A percentile compares a stretch with the other conserved stretches of the same genome.
These are phyloP conservation scores for Yarrowia bubula DNA, from an alignment of 805 yeast species.

Conservation along the genomic window DNA sequence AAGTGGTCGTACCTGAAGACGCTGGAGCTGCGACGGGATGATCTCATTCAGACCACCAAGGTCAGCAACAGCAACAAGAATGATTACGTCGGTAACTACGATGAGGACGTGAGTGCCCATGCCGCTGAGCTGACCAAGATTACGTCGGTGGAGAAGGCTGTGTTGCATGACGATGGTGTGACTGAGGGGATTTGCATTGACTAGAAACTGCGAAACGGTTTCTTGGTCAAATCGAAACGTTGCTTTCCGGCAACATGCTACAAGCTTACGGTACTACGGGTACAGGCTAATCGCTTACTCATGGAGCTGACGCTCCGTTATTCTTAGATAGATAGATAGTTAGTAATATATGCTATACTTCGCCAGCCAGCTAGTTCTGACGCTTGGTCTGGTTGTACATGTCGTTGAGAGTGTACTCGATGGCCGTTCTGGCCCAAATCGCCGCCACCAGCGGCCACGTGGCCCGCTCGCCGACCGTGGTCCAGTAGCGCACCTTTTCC, in stretches of 20 bases:
- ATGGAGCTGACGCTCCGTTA: too few species aligned
- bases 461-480: slow-evolving; percentile 82
- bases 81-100: slow-evolving; percentile 48
- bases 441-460: slow-evolving; percentile 90
- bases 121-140: slow-evolving; percentile 13
- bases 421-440: slow-evolving; percentile 81
- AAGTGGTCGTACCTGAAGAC: slow-evolving; percentile 34
- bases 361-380: slow-evolving; percentile 28
- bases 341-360: slow-evolving; percentile 19
- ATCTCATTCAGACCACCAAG: slow-evolving; percentile 84
- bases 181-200: slow-evolving; percentile 3
- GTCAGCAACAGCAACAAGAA: slow-evolving; percentile 88
- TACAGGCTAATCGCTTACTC: neutral
- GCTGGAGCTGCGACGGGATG: slow-evolving; percentile 82
- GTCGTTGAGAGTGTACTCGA: slow-evolving; percentile 85
- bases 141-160: neutral
- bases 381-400: slow-evolving; percentile 46
- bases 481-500: slow-evolving; percentile 85
- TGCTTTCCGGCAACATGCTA: neutral
- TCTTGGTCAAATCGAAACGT: neutral
- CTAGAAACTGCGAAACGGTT: neutral
- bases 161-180: neutral
- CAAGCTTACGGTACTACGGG: neutral
- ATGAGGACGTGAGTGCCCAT: slow-evolving; percentile 6
- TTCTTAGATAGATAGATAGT: neutral